Evolutionary conservation across 495 filamentous ascomycete species (phyloP), one percentile per base, ranked within the genome.

Genomic region (Penicillium angulare): DNA sequence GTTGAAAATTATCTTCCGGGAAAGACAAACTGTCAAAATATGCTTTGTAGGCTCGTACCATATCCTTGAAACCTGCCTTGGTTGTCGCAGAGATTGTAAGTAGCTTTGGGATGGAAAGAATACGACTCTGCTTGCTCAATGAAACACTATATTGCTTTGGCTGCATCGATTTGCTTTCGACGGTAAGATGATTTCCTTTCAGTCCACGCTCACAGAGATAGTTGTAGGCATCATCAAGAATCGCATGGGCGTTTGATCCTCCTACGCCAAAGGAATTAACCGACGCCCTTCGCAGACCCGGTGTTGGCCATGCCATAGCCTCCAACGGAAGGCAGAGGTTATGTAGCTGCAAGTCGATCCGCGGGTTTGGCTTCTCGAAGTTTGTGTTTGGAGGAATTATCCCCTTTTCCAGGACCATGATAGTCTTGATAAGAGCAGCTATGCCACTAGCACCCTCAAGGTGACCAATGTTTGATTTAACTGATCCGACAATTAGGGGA

Each of bases 391-490:
- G 67, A 2, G 71, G 75, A 23, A 82, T 76, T 26, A 67, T 43
- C 1, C 65, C 71, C 13, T 66, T 64, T 38, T 82, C 75, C 7
- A 82, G 23, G 12, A 55, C 50, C 38, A 79, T 18, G 0, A 66
- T 55, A 0, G 55, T 59, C 48, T 72, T 82, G 54, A 82, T 73
- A 18, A 82, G 26, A 3, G 59, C 68, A 2, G 73, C 74, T 0
- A 82, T 40, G 0, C 79, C 76, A 12, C 60, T 58, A 0, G 65
- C 61, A 0, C 56, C 55, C 43, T 78, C 72, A 0, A 60, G 36
- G 29, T 78, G 77, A 15, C 76, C 74, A 7, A 79, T 43, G 48
- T 77, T 77, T 15, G 63, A 57, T 46, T 79, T 80, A 22, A 76
- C 55, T 12, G 72, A 67, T 7, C 76, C 78, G 9, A 78, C 61